These are phyloP conservation scores for Botrytis tulipae DNA, from an alignment of 2,329 filamentous ascomycete genomes.

Conservation along the genomic window DNA sequence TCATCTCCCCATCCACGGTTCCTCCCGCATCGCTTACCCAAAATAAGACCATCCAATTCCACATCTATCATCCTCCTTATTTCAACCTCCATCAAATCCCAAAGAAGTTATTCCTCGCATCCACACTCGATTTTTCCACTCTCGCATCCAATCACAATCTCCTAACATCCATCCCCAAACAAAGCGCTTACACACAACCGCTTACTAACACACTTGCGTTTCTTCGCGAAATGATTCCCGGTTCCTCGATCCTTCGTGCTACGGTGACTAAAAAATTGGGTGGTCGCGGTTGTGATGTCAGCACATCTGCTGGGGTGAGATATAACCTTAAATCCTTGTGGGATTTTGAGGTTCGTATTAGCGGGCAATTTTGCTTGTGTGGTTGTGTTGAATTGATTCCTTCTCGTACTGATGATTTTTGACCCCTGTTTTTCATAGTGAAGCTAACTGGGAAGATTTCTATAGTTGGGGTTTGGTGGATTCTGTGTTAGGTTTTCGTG, in stretches of 20 bases:
- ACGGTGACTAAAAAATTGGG: background rate
- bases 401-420: constrained; percentile 5
- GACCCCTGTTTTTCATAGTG: background rate
- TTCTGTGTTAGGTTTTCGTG: background rate
- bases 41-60: background rate
- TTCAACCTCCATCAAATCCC: no score
- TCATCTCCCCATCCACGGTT: background rate
- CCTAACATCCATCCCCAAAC: background rate
- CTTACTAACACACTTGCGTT: background rate
- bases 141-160: background rate
- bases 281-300: background rate
- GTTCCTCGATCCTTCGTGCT: background rate
- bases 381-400: background rate
- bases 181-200: background rate
- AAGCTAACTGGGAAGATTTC: background rate
- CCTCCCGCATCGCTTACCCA: background rate
- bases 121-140: no score
- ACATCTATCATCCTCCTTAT: background rate
- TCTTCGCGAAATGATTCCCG: background rate
- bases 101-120: background rate
- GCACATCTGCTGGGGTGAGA: background rate
- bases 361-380: background rate
- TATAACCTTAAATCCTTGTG: background rate
- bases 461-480: background rate
- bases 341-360: background rate